Evolutionary conservation across 2,329 filamentous ascomycete genomes (phyloP).

Genomic region (Bipolaris cookei): DNA sequence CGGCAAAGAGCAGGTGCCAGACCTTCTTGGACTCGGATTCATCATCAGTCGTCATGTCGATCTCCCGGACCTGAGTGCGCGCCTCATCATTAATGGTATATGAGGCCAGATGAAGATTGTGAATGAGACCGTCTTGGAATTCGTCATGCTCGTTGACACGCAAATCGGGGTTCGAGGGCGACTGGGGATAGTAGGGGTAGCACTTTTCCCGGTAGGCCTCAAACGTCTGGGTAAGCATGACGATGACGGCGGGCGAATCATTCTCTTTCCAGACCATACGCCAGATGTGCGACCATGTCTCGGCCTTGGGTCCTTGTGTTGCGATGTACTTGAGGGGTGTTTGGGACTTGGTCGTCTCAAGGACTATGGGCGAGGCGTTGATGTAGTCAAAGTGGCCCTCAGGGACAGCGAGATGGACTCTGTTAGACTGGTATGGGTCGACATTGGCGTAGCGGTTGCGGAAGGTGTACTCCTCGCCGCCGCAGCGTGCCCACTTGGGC

Average conservation of each 20-base stretch:
- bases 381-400: constrained; percentile 64
- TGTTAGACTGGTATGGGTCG: constrained; percentile 85
- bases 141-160: constrained; percentile 68
- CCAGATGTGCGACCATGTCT: constrained; percentile 83
- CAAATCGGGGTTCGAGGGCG: constrained; percentile 47
- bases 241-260: constrained; percentile 74
- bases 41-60: constrained; percentile 59
- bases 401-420: constrained; percentile 79
- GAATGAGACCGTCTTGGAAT: constrained; percentile 70
- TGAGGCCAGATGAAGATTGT: constrained; percentile 68
- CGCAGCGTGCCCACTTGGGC: constrained; percentile 64
- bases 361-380: constrained; percentile 57
- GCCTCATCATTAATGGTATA: constrained; percentile 62
- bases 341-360: constrained; percentile 51
- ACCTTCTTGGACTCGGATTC: constrained; percentile 66
- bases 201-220: constrained; percentile 83
- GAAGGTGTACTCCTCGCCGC: constrained; percentile 60
- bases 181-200: constrained; percentile 80
- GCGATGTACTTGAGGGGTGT: constrained; percentile 75
- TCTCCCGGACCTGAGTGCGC: constrained; percentile 74
- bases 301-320: constrained; percentile 85
- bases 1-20: constrained; percentile 84
- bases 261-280: constrained; percentile 91
- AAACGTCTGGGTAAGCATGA: constrained; percentile 92
- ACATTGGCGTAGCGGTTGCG: constrained; percentile 91